Conservation (phyloP, 2,329 filamentous ascomycete genomes). For the Apiospora arundinis region DNA sequence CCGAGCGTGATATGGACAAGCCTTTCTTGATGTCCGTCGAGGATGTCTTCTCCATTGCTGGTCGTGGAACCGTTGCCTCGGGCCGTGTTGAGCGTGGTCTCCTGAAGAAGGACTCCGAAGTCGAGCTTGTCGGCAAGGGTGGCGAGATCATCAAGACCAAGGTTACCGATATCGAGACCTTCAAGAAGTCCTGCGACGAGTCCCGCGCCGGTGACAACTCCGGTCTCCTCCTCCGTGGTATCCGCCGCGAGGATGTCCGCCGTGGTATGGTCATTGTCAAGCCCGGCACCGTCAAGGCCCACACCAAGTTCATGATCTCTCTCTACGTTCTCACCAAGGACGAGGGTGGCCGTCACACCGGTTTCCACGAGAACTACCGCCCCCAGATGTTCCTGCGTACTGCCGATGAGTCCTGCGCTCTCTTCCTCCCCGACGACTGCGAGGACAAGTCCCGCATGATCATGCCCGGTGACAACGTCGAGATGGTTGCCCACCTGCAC, state of each 20-base stretch:
- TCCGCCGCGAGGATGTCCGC: slow-evolving; percentile 92
- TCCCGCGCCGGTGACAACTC: slow-evolving; percentile 98
- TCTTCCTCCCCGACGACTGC: slow-evolving; percentile 86
- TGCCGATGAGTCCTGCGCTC: slow-evolving; percentile 77
- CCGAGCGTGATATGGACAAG: slow-evolving; percentile 92
- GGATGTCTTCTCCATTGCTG: slow-evolving; percentile 87
- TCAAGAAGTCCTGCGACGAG: slow-evolving; percentile 99
- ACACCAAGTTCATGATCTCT: slow-evolving; percentile 91
- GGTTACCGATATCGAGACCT: slow-evolving; percentile 99
- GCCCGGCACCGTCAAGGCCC: slow-evolving; percentile 83
- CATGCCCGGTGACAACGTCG: slow-evolving; percentile 98
- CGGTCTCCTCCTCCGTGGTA: slow-evolving; percentile 91
- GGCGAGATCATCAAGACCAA: slow-evolving; percentile 90
- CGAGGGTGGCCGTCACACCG: slow-evolving; percentile 95
- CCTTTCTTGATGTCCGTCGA: slow-evolving; percentile 99
- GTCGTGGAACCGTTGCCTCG: slow-evolving; percentile 95
- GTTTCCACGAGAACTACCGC: slow-evolving; percentile 95
- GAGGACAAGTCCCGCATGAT: slow-evolving; percentile 76
- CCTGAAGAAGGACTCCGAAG: slow-evolving; percentile 91
- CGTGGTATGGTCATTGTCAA: slow-evolving; percentile 94
- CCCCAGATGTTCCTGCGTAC: slow-evolving; percentile 97
- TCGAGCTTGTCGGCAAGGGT: slow-evolving; percentile 93
- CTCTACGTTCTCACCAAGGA: slow-evolving; percentile 98
- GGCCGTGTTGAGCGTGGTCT: slow-evolving; percentile 96
- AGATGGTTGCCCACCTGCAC: slow-evolving; percentile 91